Percentiles rank a stretch among this genome's conserved stretches.
phyloP scores from a whole-genome alignment of 2,329 filamentous ascomycete species.

The Penicillium fuscoglaucum region DNA sequence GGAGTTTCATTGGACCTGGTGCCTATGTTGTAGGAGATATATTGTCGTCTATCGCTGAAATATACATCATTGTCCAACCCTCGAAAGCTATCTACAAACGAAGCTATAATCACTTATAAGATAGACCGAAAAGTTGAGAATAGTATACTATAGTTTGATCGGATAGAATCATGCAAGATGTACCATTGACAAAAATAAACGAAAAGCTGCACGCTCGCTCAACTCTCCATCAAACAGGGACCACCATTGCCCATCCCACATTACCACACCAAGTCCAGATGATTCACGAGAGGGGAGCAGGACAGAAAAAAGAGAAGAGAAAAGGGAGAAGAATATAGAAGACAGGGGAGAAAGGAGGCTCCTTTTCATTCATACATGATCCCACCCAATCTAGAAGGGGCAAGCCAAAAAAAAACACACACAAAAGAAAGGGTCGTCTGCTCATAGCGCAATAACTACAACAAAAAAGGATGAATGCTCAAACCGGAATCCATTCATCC shows the following conservation, averaged over 20 bases:
- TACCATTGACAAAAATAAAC: conserved; percentile 17
- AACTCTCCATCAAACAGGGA: conserved; percentile 22
- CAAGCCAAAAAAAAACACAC: conserved; percentile 1
- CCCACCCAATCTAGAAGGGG: conserved; percentile 17
- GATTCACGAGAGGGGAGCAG: conserved; percentile 3
- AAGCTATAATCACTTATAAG: background rate
- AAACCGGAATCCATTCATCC: background rate
- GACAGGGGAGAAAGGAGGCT: conserved; percentile 9
- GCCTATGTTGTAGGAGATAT: background rate
- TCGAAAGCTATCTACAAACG: background rate
- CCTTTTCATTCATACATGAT: conserved; percentile 22
- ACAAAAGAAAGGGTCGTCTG: conserved; percentile 13
- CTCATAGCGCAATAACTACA: conserved; percentile 10
- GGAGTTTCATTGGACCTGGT: background rate
- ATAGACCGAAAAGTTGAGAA: background rate
- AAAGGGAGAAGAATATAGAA: conserved; percentile 11
- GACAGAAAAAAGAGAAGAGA: conserved; percentile 13
- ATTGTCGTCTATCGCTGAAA: background rate
- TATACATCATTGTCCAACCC: background rate
- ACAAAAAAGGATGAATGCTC: background rate
- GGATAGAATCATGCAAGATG: conserved; percentile 21
- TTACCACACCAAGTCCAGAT: conserved; percentile 21
- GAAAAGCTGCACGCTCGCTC: conserved; percentile 27
- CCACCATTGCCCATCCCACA: conserved; percentile 20
- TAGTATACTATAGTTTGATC: background rate